Evolutionary conservation across 306 rosid species (phyloP).

Genomic region (Cicer chorassanicum): DNA sequence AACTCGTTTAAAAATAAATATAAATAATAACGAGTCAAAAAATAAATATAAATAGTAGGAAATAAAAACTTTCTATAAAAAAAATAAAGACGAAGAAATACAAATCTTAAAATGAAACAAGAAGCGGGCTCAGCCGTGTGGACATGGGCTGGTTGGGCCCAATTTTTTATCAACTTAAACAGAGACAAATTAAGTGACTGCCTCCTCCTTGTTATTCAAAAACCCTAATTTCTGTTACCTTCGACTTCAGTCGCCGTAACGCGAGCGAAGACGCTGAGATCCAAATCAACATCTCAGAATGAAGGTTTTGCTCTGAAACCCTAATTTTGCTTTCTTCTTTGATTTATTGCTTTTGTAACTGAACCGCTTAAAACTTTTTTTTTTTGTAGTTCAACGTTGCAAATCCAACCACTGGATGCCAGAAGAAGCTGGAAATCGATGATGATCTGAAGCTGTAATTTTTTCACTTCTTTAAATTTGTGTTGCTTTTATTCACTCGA

Average conservation of each 20-base stretch:
- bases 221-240: conserved; percentile 41
- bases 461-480: neutral
- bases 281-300: conserved; percentile 32
- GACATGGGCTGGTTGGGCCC: conserved; percentile 33
- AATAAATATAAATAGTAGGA: too few relatives aligned
- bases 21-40: too few relatives aligned
- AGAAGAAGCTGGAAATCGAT: conserved; percentile 51
- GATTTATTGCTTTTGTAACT: conserved; percentile 11
- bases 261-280: conserved; percentile 1
- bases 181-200: neutral
- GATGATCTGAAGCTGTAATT: conserved; percentile 49
- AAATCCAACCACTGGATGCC: conserved; percentile 55
- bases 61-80: too few relatives aligned
- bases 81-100: too few relatives aligned
- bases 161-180: neutral
- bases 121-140: too few relatives aligned
- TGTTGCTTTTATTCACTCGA: neutral
- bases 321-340: neutral
- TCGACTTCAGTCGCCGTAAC: conserved; percentile 18
- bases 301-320: conserved; percentile 46
- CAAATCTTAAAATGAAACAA: too few relatives aligned
- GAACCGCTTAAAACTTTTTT: neutral
- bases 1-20: too few relatives aligned
- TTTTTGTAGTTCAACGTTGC: conserved; percentile 52
- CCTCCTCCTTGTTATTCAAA: neutral